Base-by-base conservation (phyloP, 495 filamentous ascomycete genomes). In the Cercophora newfieldiana region DNA sequence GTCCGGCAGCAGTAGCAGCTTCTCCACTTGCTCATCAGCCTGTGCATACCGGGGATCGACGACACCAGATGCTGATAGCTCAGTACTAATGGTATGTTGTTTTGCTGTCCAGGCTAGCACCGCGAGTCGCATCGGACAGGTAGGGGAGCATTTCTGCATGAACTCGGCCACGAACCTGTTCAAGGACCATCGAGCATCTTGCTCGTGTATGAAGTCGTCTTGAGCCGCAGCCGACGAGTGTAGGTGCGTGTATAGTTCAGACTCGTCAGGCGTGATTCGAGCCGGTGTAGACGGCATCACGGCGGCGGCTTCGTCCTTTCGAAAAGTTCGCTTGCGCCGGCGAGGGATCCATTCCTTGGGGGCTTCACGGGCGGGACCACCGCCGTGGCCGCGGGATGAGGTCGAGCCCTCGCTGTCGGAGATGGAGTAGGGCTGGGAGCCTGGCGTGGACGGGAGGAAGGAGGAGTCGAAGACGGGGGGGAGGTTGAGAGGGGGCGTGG, bases 301-400 rank as follows among this genome's bases (percentile, higher is more conserved):
- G 12, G 7, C 47, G 8, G 29, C 31, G 24, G 55, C n/a, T 24
- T 53, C 37, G 25, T 30, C 53, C 22, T 68, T 68, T 21, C 47
- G 58, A n/a, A n/a, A n/a, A 26, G 61, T 51, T 16, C 62, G 66
- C 66, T 67, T 71, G 31, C 69, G 61, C 30, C 69, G 65, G 2
- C 66, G 24, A 18, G 69, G 69, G 44, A 68, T 48, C 69, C 69
- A 71, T 64, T 71, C 69, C 51, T 66, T 71, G 19, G 69, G 67
- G 7, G 66, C 66, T 26, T 66, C 65, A 14, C 30, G 64, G 1
- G 21, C 26, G 30, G 56, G 51, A 16, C 55, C 65, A 14, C 30
- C 59, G 1, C 16, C 26, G 30, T 61, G 51, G 19, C 55, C 26
- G 2, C 50, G 53, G 24, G 64, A 64, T 0, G 68, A 59, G 1